Base-by-base conservation (phyloP, 495 filamentous ascomycete species). In the Hyaloscypha hepaticicola region DNA sequence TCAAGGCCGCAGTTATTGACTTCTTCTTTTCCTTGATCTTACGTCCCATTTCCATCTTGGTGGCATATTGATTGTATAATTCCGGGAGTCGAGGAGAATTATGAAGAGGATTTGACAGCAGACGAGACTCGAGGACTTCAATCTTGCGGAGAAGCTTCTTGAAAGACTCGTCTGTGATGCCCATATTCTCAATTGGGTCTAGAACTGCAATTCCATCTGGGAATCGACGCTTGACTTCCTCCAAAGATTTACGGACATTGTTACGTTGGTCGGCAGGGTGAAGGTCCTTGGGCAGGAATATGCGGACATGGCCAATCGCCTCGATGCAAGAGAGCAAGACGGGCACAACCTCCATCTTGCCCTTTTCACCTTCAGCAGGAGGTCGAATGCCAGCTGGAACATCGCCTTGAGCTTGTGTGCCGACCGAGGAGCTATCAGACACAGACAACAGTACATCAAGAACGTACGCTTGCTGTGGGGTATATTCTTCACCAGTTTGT, bases 61-160 rank as follows among this genome's bases (percentile, higher is more conserved):
- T 79, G 14, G 85, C 82, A 70, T 97, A 97, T 73, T 90, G 87
- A 31, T 92, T 84, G 79, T 92, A 99, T 14, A 98, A 79, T 45
- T 88, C 87, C 3, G 87, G 81, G 33, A 99, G 78, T 14, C 92
- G 82, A 2, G 92, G 89, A 5, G 93, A 96, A 66, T 92, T 90
- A 75, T 97, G 92, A 28, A 99, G 82, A 16, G 94, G 92, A 70
- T 96, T 97, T 14, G 88, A 77, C 6, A 97, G 76, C n/a, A 99
- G 79, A 28, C 88, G 85, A n/a, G 93, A 91, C 74, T 99, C 96
- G 7, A 98, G 84, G 27, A 97, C 90, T 73, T 99, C 96, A 63
- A 98, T 97, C 86, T 97, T 98, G 68, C 94, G 85, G 12, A 97
- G 86, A 3, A 95, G 83, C 71, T 91, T 90, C 80, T 96, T 97